A percentile compares a stretch with the other conserved stretches of the same genome.
Evolutionary conservation across 1,284 basidiomycete species (phyloP).

Genomic region (Ceraceosorus guamensis): DNA sequence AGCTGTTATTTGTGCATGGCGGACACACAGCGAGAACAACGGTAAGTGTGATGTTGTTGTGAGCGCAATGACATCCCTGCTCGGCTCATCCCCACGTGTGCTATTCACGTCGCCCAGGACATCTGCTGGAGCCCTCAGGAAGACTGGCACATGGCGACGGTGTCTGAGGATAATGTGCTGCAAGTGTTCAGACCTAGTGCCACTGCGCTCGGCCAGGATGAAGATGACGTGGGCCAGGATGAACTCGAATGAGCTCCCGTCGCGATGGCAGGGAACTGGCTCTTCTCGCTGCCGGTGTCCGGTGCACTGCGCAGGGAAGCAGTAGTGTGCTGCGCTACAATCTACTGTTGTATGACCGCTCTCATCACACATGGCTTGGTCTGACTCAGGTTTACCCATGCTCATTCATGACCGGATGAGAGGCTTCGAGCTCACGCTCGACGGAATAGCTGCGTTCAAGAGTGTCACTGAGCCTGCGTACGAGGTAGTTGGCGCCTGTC

Average conservation of each 20-base stretch:
- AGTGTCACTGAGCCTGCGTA: no score
- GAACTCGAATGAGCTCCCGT: conserved; percentile 10
- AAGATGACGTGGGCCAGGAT: conserved; percentile 11
- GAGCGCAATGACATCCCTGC: not conserved
- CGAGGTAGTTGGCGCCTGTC: no score
- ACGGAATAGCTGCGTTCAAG: no score
- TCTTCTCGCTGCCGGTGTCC: no score
- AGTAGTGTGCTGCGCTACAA: no score
- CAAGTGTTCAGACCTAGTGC: conserved; percentile 30
- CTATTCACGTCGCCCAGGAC: conserved; percentile 15
- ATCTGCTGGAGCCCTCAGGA: conserved; percentile 42
- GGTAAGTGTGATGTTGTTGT: conserved; percentile 1
- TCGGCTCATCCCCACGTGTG: not conserved
- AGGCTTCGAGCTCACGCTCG: no score
- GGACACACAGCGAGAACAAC: conserved; percentile 45
- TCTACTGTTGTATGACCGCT: no score
- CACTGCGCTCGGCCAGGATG: conserved; percentile 15
- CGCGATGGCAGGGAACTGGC: no score
- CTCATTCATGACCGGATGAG: no score
- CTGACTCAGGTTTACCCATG: no score
- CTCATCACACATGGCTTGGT: no score
- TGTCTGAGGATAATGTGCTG: conserved; percentile 46
- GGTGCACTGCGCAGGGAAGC: no score
- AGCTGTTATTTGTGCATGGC: conserved; percentile 46
- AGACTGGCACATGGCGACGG: conserved; percentile 40